Evolutionary conservation across 371 early-diverging fungal genomes (phyloP).

Genomic region (Mortierella sp.): DNA sequence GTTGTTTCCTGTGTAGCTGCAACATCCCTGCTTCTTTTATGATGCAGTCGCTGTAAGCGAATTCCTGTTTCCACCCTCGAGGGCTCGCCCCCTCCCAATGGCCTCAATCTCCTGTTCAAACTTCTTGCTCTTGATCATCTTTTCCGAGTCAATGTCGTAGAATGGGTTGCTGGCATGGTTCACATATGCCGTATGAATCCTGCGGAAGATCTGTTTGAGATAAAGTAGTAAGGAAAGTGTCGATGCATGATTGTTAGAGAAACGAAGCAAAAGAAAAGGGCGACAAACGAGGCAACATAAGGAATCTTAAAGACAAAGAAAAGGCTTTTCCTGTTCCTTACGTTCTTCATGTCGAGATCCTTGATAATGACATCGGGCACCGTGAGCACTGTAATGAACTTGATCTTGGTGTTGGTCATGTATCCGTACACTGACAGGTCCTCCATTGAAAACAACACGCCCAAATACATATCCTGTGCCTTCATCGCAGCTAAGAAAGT

Average conservation of each 20-base stretch:
- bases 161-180: conserved; percentile 88
- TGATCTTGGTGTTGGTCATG: conserved; percentile 87
- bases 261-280: background rate
- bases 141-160: conserved; percentile 73
- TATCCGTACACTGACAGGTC: conserved; percentile 92
- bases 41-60: conserved; percentile 20
- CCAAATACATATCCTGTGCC: conserved; percentile 83
- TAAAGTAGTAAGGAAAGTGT: background rate
- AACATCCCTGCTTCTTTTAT: background rate
- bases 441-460: conserved; percentile 88
- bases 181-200: conserved; percentile 86
- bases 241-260: background rate
- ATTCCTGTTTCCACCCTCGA: conserved; percentile 52
- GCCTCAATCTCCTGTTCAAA: conserved; percentile 72
- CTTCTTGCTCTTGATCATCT: conserved; percentile 68
- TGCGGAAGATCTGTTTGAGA: conserved; percentile 75
- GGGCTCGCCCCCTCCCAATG: conserved; percentile 61
- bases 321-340: conserved; percentile 57
- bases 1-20: background rate
- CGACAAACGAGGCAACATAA: background rate
- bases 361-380: conserved; percentile 83
- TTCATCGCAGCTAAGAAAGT: conserved; percentile 69
- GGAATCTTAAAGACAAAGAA: background rate
- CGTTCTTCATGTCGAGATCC: conserved; percentile 84
- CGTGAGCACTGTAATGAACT: conserved; percentile 82